Percentiles rank a stretch among this genome's conserved stretches.
Conservation (phyloP, 345 rosid genomes). For the Stellera chamaejasme region DNA sequence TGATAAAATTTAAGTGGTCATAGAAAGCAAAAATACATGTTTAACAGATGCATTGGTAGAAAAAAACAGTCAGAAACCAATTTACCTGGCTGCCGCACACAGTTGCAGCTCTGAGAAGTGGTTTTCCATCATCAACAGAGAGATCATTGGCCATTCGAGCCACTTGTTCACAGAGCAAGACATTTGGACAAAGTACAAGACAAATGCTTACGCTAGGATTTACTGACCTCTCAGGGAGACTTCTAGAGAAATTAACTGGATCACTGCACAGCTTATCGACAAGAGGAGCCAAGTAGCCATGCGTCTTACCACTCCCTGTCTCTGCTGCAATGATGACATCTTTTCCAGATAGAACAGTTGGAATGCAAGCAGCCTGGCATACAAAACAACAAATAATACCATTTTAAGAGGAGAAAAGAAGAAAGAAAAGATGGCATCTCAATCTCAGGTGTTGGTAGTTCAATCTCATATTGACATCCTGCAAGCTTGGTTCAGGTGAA, state of each 20-base stretch:
- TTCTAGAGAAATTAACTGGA: conserved; percentile 11
- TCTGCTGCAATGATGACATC: conserved; percentile 93
- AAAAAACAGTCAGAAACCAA: background rate
- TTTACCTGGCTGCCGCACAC: conserved; percentile 78
- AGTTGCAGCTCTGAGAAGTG: conserved; percentile 54
- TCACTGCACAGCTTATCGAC: conserved; percentile 40
- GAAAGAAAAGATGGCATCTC: background rate
- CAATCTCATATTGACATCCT: no score
- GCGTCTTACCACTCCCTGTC: conserved; percentile 96
- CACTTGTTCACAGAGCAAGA: conserved; percentile 84
- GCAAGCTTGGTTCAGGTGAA: no score
- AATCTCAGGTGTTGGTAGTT: no score
- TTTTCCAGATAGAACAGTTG: conserved; percentile 66
- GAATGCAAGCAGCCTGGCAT: conserved; percentile 60
- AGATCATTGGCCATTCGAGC: conserved; percentile 79
- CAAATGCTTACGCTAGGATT: conserved; percentile 20
- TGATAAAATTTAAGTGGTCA: background rate
- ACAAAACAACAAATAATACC: background rate
- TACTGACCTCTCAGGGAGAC: conserved; percentile 8
- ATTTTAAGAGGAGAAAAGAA: background rate
- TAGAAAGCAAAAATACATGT: background rate
- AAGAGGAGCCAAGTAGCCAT: conserved; percentile 70
- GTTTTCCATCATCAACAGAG: conserved; percentile 51
- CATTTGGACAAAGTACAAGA: conserved; percentile 88
- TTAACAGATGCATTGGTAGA: background rate